These are phyloP conservation scores for Pterocarpus macrocarpus DNA, from an alignment of 306 rosid genomes.

Conservation along the genomic window DNA sequence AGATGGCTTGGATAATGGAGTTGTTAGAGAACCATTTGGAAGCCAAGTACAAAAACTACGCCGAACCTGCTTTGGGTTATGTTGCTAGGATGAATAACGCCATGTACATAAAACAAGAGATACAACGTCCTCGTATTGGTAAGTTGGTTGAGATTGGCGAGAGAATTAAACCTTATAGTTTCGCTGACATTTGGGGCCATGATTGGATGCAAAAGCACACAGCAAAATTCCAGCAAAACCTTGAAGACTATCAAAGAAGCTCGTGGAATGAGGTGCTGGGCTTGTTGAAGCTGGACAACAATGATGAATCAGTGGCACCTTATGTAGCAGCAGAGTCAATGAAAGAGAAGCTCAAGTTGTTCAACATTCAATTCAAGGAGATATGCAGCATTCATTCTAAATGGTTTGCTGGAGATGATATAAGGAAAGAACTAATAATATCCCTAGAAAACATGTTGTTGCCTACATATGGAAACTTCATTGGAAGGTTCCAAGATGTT, in stretches of 20 bases:
- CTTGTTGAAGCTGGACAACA: slow-evolving; percentile 59
- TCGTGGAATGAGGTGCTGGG: slow-evolving; percentile 71
- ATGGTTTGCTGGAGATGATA: slow-evolving; percentile 45
- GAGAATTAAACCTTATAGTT: neutral
- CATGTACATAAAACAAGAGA: slow-evolving; percentile 52
- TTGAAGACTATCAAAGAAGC: slow-evolving; percentile 35
- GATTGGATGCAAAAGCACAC: slow-evolving; percentile 66
- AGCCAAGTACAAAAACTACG: slow-evolving; percentile 67
- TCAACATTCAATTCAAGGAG: slow-evolving; percentile 27
- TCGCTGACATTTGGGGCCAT: slow-evolving; percentile 45
- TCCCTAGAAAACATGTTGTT: slow-evolving; percentile 54
- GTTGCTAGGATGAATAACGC: slow-evolving; percentile 80
- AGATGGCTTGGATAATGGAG: slow-evolving; percentile 66
- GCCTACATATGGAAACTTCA: slow-evolving; percentile 71
- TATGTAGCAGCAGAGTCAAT: slow-evolving; percentile 49
- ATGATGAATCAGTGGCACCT: slow-evolving; percentile 53
- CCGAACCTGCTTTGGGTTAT: slow-evolving; percentile 58
- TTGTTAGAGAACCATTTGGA: slow-evolving; percentile 64
- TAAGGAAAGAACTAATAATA: slow-evolving; percentile 61
- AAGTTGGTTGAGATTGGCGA: neutral
- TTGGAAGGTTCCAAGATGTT: slow-evolving; percentile 54
- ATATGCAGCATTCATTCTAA: neutral
- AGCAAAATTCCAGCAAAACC: slow-evolving; percentile 49
- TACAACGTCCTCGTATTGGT: neutral
- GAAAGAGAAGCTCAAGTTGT: slow-evolving; percentile 66